Evolutionary conservation across 176 grass and related monocot genomes (phyloP).

Genomic region (maize (Zea mays)): DNA sequence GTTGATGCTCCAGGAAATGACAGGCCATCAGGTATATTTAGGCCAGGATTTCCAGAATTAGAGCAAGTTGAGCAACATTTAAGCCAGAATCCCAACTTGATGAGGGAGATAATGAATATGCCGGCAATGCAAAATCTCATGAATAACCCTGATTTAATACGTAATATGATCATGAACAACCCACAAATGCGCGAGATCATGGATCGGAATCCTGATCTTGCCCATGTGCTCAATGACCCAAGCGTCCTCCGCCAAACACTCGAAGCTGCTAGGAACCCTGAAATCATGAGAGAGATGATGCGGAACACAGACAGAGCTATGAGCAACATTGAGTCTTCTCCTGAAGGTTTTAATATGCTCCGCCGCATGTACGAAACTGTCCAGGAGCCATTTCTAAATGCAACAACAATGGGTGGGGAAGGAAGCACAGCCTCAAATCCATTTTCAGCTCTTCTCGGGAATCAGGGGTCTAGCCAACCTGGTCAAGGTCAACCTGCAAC

Average conservation of each 20-base stretch:
- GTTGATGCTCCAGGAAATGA: constrained; percentile 57
- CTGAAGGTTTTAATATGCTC: constrained; percentile 99
- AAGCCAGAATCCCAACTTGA: constrained; percentile 93
- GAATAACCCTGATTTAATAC: constrained; percentile 95
- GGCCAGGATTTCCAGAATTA: constrained; percentile 66
- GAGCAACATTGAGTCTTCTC: constrained; percentile 97
- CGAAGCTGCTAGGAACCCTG: constrained; percentile 92
- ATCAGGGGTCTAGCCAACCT: constrained; percentile 64
- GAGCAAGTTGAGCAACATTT: constrained; percentile 93
- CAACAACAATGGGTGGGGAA: constrained; percentile 77
- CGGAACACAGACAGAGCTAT: constrained; percentile 96
- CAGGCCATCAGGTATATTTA: constrained; percentile 47
- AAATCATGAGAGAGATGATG: constrained; percentile 99
- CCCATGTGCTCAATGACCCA: constrained; percentile 95
- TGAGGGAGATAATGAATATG: constrained; percentile 98
- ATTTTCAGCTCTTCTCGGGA: constrained; percentile 83
- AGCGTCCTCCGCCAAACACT: constrained; percentile 88
- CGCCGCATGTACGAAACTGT: constrained; percentile 99
- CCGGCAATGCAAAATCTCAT: constrained; percentile 87
- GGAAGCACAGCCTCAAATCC: constrained; percentile 70
- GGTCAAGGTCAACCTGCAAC: constrained; percentile 49
- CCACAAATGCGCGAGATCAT: constrained; percentile 96
- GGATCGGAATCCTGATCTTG: constrained; percentile 94
- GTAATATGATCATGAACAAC: constrained; percentile 94
- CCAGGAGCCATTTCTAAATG: constrained; percentile 96